Evolutionary conservation across 2,329 filamentous ascomycete genomes (phyloP).

Genomic region (Alternaria angustiovoidea): DNA sequence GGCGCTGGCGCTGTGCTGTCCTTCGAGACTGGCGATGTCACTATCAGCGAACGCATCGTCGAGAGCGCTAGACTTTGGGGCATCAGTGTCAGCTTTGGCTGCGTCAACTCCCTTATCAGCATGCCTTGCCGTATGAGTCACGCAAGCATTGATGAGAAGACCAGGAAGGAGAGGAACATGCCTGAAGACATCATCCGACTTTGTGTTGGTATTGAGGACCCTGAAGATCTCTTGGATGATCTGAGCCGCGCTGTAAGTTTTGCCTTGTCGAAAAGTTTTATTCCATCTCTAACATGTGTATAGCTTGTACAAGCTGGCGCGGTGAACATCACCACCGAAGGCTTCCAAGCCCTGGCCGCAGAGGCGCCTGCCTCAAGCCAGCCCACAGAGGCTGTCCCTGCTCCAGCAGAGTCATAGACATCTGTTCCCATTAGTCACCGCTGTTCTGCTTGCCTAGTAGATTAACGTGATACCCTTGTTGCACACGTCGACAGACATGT

Average conservation of each 20-base stretch:
- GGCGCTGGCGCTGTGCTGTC: conserved; percentile 93
- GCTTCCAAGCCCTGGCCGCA: conserved; percentile 69
- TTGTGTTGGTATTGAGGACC: conserved; percentile 96
- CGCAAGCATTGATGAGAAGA: conserved; percentile 96
- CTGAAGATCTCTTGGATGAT: conserved; percentile 90
- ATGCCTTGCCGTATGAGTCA: conserved; percentile 99
- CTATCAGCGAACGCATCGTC: conserved; percentile 88
- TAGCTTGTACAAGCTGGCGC: conserved; percentile 90
- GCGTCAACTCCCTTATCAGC: conserved; percentile 97
- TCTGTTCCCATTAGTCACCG: conserved; percentile 39
- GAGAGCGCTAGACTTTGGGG: conserved; percentile 91
- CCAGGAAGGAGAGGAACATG: conserved; percentile 73
- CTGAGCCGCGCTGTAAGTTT: conserved; percentile 83
- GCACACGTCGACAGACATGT: conserved; percentile 5
- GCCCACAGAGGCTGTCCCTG: conserved; percentile 18
- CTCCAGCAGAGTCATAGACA: conserved; percentile 21
- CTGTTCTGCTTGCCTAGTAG: conserved; percentile 37
- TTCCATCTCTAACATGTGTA: conserved; percentile 18
- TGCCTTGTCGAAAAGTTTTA: background rate
- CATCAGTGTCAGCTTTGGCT: conserved; percentile 97
- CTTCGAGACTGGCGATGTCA: conserved; percentile 91
- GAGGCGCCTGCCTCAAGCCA: conserved; percentile 11
- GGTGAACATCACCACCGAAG: conserved; percentile 83
- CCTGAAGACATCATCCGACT: conserved; percentile 96
- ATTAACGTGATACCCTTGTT: conserved; percentile 48